Conservation (phyloP, 176 grass and related monocot genomes). For the Poa annua region DNA sequence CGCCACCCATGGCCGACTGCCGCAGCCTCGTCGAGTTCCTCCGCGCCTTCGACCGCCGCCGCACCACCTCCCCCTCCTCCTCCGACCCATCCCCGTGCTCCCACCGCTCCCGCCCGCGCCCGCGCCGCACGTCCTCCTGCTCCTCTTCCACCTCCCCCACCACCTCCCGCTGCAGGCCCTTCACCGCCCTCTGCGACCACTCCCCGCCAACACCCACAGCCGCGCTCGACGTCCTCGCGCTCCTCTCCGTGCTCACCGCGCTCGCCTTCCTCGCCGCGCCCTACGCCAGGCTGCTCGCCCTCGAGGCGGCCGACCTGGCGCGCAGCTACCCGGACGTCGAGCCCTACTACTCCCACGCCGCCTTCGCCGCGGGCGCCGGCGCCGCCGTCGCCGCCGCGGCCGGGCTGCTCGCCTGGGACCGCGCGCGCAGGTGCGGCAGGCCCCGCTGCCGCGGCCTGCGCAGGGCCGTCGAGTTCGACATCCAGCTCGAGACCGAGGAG, state of each 20-base stretch:
- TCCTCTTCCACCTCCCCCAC: slow-evolving; percentile 17
- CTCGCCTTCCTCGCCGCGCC: slow-evolving; percentile 56
- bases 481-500: slow-evolving; percentile 92
- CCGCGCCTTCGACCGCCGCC: slow-evolving; percentile 75
- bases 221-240: slow-evolving; percentile 57
- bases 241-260: slow-evolving; percentile 59
- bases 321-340: slow-evolving; percentile 41
- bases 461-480: slow-evolving; percentile 85
- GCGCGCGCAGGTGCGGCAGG: slow-evolving; percentile 68
- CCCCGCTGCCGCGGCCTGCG: slow-evolving; percentile 74
- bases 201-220: slow-evolving; percentile 62
- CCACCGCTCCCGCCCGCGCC: slow-evolving; percentile 25
- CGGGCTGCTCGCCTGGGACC: slow-evolving; percentile 70
- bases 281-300: slow-evolving; percentile 51
- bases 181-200: slow-evolving; percentile 67
- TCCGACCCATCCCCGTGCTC: slow-evolving; percentile 14
- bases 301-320: slow-evolving; percentile 55
- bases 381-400: slow-evolving; percentile 43
- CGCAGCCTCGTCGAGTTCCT: slow-evolving; percentile 93
- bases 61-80: slow-evolving; percentile 10
- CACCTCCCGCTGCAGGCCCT: slow-evolving; percentile 36
- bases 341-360: slow-evolving; percentile 49
- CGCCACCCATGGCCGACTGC: slow-evolving; percentile 82
- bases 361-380: slow-evolving; percentile 63
- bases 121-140: slow-evolving; percentile 34